Evolutionary conservation across 768 basidiomycete genomes (phyloP).

Genomic region (Lentinula lateritia): DNA sequence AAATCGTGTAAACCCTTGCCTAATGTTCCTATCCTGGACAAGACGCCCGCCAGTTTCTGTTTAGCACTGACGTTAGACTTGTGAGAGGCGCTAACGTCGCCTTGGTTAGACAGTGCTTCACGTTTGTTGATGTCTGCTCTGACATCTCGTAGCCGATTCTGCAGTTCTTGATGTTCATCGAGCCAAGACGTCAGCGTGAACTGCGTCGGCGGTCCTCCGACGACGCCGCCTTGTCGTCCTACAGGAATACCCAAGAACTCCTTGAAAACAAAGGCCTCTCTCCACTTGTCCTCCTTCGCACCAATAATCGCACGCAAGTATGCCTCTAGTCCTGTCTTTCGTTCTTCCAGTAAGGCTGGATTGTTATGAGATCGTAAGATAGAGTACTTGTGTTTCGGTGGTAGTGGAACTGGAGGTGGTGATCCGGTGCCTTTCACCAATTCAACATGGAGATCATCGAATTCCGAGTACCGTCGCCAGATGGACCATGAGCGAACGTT

Average conservation of each 20-base stretch:
- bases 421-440: slow-evolving; percentile 74
- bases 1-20: slow-evolving; percentile 64
- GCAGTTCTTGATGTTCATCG: slow-evolving; percentile 79
- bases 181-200: slow-evolving; percentile 84
- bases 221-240: slow-evolving; percentile 40
- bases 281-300: slow-evolving; percentile 78
- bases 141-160: slow-evolving; percentile 70
- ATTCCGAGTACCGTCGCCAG: slow-evolving; percentile 93
- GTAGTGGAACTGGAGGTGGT: slow-evolving; percentile 75
- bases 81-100: slow-evolving; percentile 71
- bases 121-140: slow-evolving; percentile 85
- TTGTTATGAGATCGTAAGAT: slow-evolving; percentile 57
- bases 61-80: slow-evolving; percentile 81
- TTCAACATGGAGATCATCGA: slow-evolving; percentile 80
- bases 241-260: slow-evolving; percentile 85
- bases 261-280: slow-evolving; percentile 71
- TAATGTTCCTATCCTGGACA: slow-evolving; percentile 69
- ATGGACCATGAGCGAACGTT: slow-evolving; percentile 91
- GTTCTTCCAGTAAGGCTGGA: slow-evolving; percentile 66
- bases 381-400: slow-evolving; percentile 78
- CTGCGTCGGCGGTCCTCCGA: slow-evolving; percentile 29
- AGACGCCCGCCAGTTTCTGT: slow-evolving; percentile 70
- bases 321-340: slow-evolving; percentile 67
- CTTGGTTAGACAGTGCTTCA: slow-evolving; percentile 73
- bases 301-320: slow-evolving; percentile 86